Base-by-base conservation (phyloP, 306 rosid genomes). In the Glycine tomentella region DNA sequence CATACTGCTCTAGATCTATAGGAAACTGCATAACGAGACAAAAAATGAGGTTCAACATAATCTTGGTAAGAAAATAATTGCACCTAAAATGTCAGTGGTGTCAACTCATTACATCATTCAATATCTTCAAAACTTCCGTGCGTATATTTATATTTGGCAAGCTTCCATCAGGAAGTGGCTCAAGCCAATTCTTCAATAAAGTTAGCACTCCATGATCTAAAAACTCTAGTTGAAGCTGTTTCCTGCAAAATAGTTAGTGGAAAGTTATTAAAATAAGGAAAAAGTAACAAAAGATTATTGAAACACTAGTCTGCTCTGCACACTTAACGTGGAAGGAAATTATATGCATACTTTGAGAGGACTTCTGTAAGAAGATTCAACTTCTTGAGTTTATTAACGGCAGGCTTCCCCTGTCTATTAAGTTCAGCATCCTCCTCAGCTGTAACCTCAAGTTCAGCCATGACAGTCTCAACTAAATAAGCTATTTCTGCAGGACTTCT, bases 401-500 rank as follows among this genome's bases (percentile, higher is more conserved):
- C 98, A n/a, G n/a, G n/a, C n/a, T n/a, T n/a, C n/a, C n/a, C n/a
- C n/a, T n/a, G n/a, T n/a, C n/a, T n/a, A n/a, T n/a, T n/a, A n/a
- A n/a, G n/a, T n/a, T n/a, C n/a, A n/a, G n/a, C n/a, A n/a, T n/a
- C n/a, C n/a, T n/a, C n/a, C n/a, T n/a, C n/a, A n/a, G n/a, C n/a
- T n/a, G n/a, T n/a, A n/a, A n/a, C n/a, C n/a, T n/a, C n/a, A n/a
- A n/a, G n/a, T n/a, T n/a, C n/a, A n/a, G n/a, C n/a, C n/a, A n/a
- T n/a, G n/a, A n/a, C n/a, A n/a, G 90, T 94, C 88, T 94, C 98
- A 57, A 94, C 98, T 25, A 94, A 81, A 82, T 92, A 78, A 68
- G 98, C 97, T 76, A 94, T 91, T 80, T 94, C 97, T 0, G 97
- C 98, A n/a, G n/a, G n/a, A n/a, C n/a, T n/a, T n/a, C n/a, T n/a